Percentiles rank a stretch among this genome's conserved stretches.
phyloP scores from a whole-genome alignment of 495 filamentous ascomycete genomes.

The Friedmanniomyces endolithicus region DNA sequence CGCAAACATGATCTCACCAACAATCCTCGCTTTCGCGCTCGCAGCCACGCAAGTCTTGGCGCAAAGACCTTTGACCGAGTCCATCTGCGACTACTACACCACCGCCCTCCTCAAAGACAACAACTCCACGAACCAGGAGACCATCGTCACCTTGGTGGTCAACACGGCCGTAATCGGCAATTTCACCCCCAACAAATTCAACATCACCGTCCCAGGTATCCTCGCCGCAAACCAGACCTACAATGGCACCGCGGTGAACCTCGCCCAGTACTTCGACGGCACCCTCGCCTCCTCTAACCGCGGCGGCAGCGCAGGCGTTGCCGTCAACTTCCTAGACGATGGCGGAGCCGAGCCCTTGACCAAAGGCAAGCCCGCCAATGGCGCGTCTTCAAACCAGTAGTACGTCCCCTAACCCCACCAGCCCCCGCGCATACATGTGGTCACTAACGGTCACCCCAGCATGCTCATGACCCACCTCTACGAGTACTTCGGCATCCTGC shows the following conservation, averaged over 20 bases:
- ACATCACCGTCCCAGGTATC: conserved; percentile 40
- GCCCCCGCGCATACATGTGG: not conserved
- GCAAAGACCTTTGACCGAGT: conserved; percentile 23
- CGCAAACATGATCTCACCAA: not conserved
- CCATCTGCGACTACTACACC: conserved; percentile 47
- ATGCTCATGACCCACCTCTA: conserved; percentile 45
- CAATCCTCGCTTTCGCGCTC: not conserved
- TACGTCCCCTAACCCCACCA: conserved; percentile 21
- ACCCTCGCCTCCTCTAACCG: conserved; percentile 36
- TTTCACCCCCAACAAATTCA: conserved; percentile 34
- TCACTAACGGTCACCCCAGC: conserved; percentile 23
- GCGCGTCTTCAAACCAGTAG: conserved; percentile 39
- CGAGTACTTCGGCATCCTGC: conserved; percentile 40
- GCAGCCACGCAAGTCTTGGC: not conserved
- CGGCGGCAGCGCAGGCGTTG: conserved; percentile 9
- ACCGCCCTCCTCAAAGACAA: conserved; percentile 40
- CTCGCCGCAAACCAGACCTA: conserved; percentile 29
- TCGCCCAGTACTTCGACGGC: conserved; percentile 43
- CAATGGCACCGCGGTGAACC: conserved; percentile 39
- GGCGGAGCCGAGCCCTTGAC: conserved; percentile 40
- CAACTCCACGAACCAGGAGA: conserved; percentile 41
- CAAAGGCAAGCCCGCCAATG: conserved; percentile 38
- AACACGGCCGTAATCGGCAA: conserved; percentile 47
- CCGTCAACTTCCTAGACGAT: conserved; percentile 42
- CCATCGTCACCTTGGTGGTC: conserved; percentile 40